Evolutionary conservation across 495 filamentous ascomycete species (phyloP).

Genomic region (Trichoderma virens): DNA sequence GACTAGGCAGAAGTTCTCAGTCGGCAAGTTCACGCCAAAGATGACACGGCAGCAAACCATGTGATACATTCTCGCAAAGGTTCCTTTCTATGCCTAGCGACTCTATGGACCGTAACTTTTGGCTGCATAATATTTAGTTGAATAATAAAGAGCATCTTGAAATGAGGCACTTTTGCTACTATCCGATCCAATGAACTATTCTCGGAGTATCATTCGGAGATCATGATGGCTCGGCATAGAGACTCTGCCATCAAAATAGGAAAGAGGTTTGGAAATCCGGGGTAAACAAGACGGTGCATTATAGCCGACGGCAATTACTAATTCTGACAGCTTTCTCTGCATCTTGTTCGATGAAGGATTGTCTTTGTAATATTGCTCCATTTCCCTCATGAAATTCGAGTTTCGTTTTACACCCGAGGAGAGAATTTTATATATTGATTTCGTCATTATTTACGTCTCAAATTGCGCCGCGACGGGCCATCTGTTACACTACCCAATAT

Average conservation of each 20-base stretch:
- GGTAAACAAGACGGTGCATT: not conserved
- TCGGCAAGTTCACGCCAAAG: not conserved
- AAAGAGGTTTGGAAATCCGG: not conserved
- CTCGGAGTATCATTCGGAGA: not conserved
- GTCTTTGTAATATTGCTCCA: too few species aligned
- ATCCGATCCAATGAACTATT: not conserved
- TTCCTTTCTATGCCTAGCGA: not conserved
- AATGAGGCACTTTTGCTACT: not conserved
- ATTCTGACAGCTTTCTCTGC: too few species aligned
- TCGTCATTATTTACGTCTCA: too few species aligned
- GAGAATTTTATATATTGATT: too few species aligned
- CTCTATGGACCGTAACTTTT: not conserved
- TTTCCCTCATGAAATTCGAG: too few species aligned
- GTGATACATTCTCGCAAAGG: not conserved
- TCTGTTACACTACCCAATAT: too few species aligned
- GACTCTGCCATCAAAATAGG: not conserved
- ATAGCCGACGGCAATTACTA: conserved; percentile 2
- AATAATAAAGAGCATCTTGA: not conserved
- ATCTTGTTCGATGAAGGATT: too few species aligned
- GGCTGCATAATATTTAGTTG: too few species aligned
- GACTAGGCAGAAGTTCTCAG: too few species aligned
- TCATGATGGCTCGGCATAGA: not conserved
- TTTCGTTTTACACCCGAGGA: too few species aligned
- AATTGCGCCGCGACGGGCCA: too few species aligned
- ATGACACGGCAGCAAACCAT: not conserved